Evolutionary conservation across 495 filamentous ascomycete species (phyloP).

Genomic region (Acidiella bohemica): DNA sequence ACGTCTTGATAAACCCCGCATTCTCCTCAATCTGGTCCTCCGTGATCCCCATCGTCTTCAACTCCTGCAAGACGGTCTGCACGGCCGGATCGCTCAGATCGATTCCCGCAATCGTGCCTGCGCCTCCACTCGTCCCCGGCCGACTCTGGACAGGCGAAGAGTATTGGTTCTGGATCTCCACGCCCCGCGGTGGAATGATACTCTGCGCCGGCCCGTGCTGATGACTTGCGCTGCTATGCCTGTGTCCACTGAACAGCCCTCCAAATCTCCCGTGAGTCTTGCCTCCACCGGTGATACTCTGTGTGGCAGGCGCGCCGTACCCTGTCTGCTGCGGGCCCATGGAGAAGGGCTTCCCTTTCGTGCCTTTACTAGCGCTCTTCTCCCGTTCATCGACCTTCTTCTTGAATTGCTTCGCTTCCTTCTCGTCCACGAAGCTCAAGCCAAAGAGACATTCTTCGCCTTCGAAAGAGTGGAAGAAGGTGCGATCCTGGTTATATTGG

Average conservation of each 20-base stretch:
- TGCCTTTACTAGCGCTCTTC: slow-evolving; percentile 83
- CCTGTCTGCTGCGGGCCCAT: slow-evolving; percentile 5
- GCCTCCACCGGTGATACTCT: slow-evolving; percentile 12
- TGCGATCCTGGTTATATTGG: slow-evolving; percentile 86
- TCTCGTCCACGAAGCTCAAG: slow-evolving; percentile 86
- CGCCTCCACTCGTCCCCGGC: slow-evolving; percentile 41
- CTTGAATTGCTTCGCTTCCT: slow-evolving; percentile 85
- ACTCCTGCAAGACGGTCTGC: slow-evolving; percentile 70
- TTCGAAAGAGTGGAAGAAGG: slow-evolving; percentile 95
- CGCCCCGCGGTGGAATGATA: slow-evolving; percentile 33
- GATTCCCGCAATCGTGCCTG: slow-evolving; percentile 46
- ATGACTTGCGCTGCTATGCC: slow-evolving; percentile 41
- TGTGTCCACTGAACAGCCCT: slow-evolving; percentile 51
- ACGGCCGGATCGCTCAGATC: slow-evolving; percentile 74
- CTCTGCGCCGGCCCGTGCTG: slow-evolving; percentile 37
- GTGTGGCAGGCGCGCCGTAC: not conserved
- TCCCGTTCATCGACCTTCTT: slow-evolving; percentile 91
- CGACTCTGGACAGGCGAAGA: slow-evolving; percentile 14
- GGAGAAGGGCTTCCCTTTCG: slow-evolving; percentile 61
- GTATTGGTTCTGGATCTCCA: slow-evolving; percentile 16
- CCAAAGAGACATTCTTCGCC: slow-evolving; percentile 80
- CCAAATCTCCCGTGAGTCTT: slow-evolving; percentile 43
- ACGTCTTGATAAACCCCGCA: slow-evolving; percentile 86
- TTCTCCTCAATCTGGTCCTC: slow-evolving; percentile 87
- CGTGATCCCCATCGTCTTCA: slow-evolving; percentile 75